phyloP scores from a whole-genome alignment of 805 yeast species.

The Yamadazyma ubonensis region DNA sequence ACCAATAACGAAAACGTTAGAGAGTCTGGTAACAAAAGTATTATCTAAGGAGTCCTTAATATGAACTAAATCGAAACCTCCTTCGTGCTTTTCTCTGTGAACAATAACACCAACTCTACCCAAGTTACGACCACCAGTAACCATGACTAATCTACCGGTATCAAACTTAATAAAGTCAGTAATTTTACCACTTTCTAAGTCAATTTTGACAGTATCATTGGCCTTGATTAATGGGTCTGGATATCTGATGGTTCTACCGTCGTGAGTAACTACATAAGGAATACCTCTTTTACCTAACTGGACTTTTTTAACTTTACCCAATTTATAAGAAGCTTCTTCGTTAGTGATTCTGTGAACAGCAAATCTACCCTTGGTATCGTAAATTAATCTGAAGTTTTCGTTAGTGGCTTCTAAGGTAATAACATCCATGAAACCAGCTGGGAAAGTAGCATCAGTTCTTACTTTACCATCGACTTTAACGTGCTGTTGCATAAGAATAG shows the following conservation, averaged over 20 bases:
- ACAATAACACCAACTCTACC: conserved; percentile 44
- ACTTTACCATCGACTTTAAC: conserved; percentile 99
- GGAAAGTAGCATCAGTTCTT: conserved; percentile 98
- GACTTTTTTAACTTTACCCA: conserved; percentile 97
- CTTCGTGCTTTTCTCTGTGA: conserved; percentile 45
- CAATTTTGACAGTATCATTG: conserved; percentile 97
- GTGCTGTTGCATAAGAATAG: conserved; percentile 96
- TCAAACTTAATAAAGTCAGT: conserved; percentile 45
- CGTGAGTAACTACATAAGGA: conserved; percentile 99
- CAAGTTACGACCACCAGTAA: conserved; percentile 45
- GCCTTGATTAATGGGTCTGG: conserved; percentile 97
- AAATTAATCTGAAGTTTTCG: conserved; percentile 98
- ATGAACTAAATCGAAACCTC: conserved; percentile 45
- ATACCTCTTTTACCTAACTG: conserved; percentile 98
- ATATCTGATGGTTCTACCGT: conserved; percentile 99
- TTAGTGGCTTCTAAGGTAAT: conserved; percentile 96
- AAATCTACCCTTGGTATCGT: conserved; percentile 98
- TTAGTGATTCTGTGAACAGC: conserved; percentile 99
- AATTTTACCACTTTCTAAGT: conserved; percentile 94
- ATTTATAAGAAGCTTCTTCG: conserved; percentile 97
- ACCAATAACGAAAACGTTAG: conserved; percentile 43
- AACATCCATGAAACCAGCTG: conserved; percentile 99
- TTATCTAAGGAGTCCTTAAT: conserved; percentile 42
- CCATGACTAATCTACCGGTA: conserved; percentile 42
- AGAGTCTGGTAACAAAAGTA: conserved; percentile 43